Evolutionary conservation across 306 rosid species (phyloP), one percentile per base, ranked within the genome.

Genomic region (Acacia confusa): DNA sequence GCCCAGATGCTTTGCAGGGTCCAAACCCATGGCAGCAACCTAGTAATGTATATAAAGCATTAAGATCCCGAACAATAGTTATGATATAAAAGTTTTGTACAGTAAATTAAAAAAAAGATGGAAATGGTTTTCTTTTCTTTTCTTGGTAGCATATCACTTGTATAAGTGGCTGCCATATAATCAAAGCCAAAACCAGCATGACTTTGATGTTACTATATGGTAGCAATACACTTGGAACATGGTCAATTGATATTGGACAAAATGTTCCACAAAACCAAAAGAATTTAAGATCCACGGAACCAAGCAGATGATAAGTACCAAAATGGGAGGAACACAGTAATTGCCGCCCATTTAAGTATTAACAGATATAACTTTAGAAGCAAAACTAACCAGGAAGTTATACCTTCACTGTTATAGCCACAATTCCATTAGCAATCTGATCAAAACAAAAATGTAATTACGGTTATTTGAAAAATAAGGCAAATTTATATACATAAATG

Each of bases 1-100:
- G 75, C 99, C 98, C 97, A 95, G 85, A 88, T 95, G 99, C 88
- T 88, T 93, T 80, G 86, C 84, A 44, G 99, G 98, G 85, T 90
- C 91, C 93, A 95, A 86, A 74, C 98, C 99, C 97, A 95, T 84
- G 55, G 98, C 99, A 82, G 96, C 99, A 84, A 90, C 98, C 99
- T 95, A 84, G 81, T 82, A 79, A 83, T 65, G 82, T 67, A 80
- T 72, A 85, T 76, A 81, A 61, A 82, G 72, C 66, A 71, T 75
- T 70, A 81, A 80, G 40, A 44, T 80, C 74, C 64, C 75, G 70
- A 85, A 72, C 28, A 38, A 77, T 57, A 76, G 72, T 65, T 41
- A 68, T 61, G 83, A 76, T 60, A 84, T 34, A 80, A 32, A 84
- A 43, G 50, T 64, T 84, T 50, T 79, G 65, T 60, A 40, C 50